Evolutionary conservation across 2,329 filamentous ascomycete genomes (phyloP), one percentile per base, ranked within the genome.

Genomic region (Pseudogymnoascus sp.): DNA sequence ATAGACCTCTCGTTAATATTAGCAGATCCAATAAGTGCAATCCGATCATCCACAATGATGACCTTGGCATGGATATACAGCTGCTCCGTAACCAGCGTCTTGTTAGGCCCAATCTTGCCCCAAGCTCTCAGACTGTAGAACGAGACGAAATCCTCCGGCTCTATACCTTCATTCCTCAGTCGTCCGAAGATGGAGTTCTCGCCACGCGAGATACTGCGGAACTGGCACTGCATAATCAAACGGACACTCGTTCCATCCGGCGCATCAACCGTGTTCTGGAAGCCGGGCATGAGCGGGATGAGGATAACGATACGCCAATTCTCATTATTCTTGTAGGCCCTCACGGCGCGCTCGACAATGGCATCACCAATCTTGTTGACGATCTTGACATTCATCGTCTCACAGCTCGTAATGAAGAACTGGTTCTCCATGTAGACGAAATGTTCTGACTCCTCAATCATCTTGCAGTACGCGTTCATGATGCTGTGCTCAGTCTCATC

Each of bases 341-440:
- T 84, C 64, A 92, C 87, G 68, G 96, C 94, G 58, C 94, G 89
- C 69, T 96, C 89, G 7, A 97, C 93, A 33, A 99, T 79, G 2
- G 94, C 93, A 75, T 97, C 93, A 59, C 93, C 93, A 67, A 99
- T 97, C 66, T 87, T 86, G 74, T 99, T 99, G 72, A 91, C 84
- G 65, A 99, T 94, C 71, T 87, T 90, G 10, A 88, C 90, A 60
- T 89, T 89, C 68, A 96, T 86, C 4, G 92, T 92, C 70, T 94
- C 89, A 59, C 90, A 94, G 67, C 90, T 96, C 36, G 90, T 95
- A 73, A 99, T 89, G 77, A 96, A 99, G 76, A 97, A 99, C 71
- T 99, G 94, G 71, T 99, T 99, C 73, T 99, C 94, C 66, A 97
- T 96, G 74, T 99, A 97, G 59, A 97, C 90, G 70, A 97, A 96